These are phyloP conservation scores for Aschersonia sp. DNA, from an alignment of 2,329 filamentous ascomycete genomes.

Conservation along the genomic window DNA sequence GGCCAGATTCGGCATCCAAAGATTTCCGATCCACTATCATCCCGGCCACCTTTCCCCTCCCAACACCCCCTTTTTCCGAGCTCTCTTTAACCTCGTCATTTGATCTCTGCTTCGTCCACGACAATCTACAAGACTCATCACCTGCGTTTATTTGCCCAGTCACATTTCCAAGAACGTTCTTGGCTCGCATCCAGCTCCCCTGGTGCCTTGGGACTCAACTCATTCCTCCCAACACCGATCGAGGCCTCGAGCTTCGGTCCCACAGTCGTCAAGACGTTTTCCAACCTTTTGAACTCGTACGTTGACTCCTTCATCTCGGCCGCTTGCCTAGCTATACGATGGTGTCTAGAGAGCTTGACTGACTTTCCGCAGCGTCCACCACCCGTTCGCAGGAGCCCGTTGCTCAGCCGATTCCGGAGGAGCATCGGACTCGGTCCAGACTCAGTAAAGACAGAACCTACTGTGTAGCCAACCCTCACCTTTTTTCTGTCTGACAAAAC, in stretches of 20 bases:
- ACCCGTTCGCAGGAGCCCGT: conserved; percentile 93
- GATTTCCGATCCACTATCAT: too few relatives aligned
- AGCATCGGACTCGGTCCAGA: conserved; percentile 55
- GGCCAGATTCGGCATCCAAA: too few relatives aligned
- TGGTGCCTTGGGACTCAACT: background rate
- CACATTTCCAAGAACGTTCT: background rate
- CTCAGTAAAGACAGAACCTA: conserved; percentile 28
- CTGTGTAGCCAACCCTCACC: conserved; percentile 4
- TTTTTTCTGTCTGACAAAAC: conserved; percentile 4
- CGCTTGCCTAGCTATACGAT: background rate
- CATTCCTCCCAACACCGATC: conserved; percentile 23
- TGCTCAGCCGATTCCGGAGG: conserved; percentile 80
- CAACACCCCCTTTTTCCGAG: too few relatives aligned
- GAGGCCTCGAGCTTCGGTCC: conserved; percentile 42
- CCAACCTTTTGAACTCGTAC: conserved; percentile 94
- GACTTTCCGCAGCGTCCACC: conserved; percentile 54
- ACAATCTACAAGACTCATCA: too few relatives aligned
- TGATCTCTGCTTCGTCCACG: too few relatives aligned
- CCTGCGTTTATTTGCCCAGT: background rate
- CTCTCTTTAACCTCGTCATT: too few relatives aligned
- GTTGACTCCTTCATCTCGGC: conserved; percentile 16
- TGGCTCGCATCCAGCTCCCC: background rate
- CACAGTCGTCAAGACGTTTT: conserved; percentile 83
- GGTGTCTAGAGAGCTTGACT: background rate
- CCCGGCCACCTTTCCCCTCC: too few relatives aligned